phyloP scores from a whole-genome alignment of 1,284 basidiomycete species.

The Heterobasidion occidentale region DNA sequence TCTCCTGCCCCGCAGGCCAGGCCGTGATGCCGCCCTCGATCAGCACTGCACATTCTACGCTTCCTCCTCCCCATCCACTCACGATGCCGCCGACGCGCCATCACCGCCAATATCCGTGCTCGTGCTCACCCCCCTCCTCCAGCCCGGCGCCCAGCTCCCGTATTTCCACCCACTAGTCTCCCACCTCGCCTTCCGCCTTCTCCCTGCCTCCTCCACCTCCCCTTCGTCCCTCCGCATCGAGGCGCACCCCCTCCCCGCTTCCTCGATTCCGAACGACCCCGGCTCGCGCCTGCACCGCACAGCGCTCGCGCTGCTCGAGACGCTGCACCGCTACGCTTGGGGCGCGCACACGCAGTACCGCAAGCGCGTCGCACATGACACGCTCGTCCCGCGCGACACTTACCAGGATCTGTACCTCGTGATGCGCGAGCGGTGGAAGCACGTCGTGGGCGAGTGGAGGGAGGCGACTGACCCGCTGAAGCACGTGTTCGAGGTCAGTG shows the following conservation, averaged over 20 bases:
- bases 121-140: constrained; percentile 55
- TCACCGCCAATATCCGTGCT: constrained; percentile 32
- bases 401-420: constrained; percentile 89
- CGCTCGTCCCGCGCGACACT: constrained; percentile 63
- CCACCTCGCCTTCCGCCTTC: constrained; percentile 68
- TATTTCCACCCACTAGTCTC: constrained; percentile 75
- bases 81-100: constrained; percentile 1
- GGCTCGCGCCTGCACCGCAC: constrained; percentile 73
- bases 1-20: constrained; percentile 67
- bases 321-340: constrained; percentile 80
- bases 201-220: constrained; percentile 21
- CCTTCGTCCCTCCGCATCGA: constrained; percentile 37
- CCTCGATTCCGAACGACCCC: constrained; percentile 39
- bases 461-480: constrained; percentile 80
- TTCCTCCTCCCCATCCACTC: constrained; percentile 12
- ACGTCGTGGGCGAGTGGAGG: constrained; percentile 67
- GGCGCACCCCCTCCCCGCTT: constrained; percentile 35
- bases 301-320: constrained; percentile 72
- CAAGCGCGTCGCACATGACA: constrained; percentile 84
- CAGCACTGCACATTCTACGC: constrained; percentile 69
- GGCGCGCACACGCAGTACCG: constrained; percentile 75
- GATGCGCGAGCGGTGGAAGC: constrained; percentile 79
- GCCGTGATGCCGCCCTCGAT: constrained; percentile 58
- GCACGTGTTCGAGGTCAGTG: constrained; percentile 73
- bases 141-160: constrained; percentile 41